phyloP scores from a whole-genome alignment of 306 rosid species.

The Gillenia trifoliata region DNA sequence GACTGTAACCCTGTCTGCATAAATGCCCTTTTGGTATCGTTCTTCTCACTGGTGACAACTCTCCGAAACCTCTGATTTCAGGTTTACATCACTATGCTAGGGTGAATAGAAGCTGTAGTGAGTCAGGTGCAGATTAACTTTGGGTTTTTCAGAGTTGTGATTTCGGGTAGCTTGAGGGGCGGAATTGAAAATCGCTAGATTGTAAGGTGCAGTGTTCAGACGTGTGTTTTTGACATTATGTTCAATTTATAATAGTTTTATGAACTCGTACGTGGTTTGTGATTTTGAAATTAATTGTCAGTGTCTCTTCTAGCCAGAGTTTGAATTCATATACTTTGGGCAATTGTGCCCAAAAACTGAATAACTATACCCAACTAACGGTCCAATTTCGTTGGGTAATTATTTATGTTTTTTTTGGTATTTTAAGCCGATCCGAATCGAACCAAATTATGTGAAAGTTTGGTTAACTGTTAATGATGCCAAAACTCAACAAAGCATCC shows the following conservation, averaged over 20 bases:
- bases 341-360: too few species aligned
- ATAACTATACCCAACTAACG: too few species aligned
- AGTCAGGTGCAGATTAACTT: slow-evolving; percentile 27
- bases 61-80: slow-evolving; percentile 25
- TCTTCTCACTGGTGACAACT: slow-evolving; percentile 20
- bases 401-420: too few species aligned
- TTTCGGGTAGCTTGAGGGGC: slow-evolving; percentile 23
- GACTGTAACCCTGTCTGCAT: slow-evolving; percentile 17
- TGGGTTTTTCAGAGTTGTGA: slow-evolving; percentile 22
- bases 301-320: background rate
- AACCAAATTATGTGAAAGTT: too few species aligned
- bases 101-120: slow-evolving; percentile 31
- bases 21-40: slow-evolving; percentile 13
- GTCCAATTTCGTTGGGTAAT: too few species aligned
- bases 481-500: too few species aligned
- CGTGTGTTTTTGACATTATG: background rate
- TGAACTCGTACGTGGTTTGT: slow-evolving; percentile 5
- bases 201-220: slow-evolving; percentile 27
- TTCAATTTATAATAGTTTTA: slow-evolving; percentile 1
- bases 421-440: too few species aligned
- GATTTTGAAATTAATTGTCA: background rate
- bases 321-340: background rate
- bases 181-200: slow-evolving; percentile 17
- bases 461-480: too few species aligned
- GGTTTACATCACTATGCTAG: slow-evolving; percentile 19